phyloP scores from a whole-genome alignment of 2,329 filamentous ascomycete species.

The Aspergillus ochraceoroseus region DNA sequence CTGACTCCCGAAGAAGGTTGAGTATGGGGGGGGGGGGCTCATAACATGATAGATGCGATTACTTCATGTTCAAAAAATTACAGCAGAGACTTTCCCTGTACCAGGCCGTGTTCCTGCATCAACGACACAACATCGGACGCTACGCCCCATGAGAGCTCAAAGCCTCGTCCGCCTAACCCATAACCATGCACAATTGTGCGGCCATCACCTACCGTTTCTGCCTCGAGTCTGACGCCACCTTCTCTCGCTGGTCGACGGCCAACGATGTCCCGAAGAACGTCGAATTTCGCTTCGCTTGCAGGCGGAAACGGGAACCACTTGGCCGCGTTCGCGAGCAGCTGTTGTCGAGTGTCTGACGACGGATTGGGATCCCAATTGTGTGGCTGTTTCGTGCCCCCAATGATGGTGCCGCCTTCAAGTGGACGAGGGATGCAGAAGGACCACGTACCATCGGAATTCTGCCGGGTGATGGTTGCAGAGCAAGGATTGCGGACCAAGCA shows the following conservation, averaged over 20 bases:
- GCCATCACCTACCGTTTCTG: constrained; percentile 39
- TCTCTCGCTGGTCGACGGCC: constrained; percentile 45
- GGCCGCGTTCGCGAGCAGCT: constrained; percentile 44
- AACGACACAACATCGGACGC: constrained; percentile 48
- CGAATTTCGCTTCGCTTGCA: constrained; percentile 35
- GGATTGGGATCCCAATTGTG: constrained; percentile 53
- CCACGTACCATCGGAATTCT: constrained; percentile 60
- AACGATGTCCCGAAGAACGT: constrained; percentile 46
- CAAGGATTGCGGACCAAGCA: constrained; percentile 46
- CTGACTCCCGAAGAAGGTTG: too few relatives aligned
- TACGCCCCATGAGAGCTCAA: constrained; percentile 58
- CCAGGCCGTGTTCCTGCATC: constrained; percentile 29
- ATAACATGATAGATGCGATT: too few relatives aligned
- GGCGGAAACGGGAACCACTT: constrained; percentile 42
- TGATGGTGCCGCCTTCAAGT: constrained; percentile 59
- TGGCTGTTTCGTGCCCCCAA: constrained; percentile 62
- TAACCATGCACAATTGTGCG: constrained; percentile 51
- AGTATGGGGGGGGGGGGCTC: too few relatives aligned
- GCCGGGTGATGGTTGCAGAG: constrained; percentile 52
- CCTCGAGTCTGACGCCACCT: constrained; percentile 50
- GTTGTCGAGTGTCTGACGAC: constrained; percentile 44
- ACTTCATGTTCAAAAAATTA: too few relatives aligned
- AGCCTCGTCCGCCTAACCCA: constrained; percentile 58
- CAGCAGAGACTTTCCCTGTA: constrained; percentile 23
- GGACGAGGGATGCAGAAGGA: constrained; percentile 59